Conservation (phyloP, 78 protist species). For the Dictyostelium intermedium region DNA sequence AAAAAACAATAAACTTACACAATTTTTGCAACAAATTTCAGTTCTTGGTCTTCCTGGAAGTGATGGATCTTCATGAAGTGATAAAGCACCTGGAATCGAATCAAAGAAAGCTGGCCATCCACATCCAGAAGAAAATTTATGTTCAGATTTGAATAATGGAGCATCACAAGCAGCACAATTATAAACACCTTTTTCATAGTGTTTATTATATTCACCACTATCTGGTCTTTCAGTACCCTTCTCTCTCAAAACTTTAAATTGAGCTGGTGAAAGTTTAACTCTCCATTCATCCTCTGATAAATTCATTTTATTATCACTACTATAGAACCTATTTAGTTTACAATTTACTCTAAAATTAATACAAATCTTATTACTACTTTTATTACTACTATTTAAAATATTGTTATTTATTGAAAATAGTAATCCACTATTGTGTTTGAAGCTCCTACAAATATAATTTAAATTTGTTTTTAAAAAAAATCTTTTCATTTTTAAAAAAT, state of each 20-base stretch:
- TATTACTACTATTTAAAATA: neutral
- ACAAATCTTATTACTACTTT: neutral
- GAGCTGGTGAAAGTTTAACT: constrained; percentile 66
- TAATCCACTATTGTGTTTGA: neutral
- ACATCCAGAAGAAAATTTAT: constrained; percentile 85
- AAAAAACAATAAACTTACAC: constrained; percentile 23
- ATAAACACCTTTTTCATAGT: constrained; percentile 25
- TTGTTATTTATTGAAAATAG: neutral
- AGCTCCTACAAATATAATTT: neutral
- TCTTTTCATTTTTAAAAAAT: neutral
- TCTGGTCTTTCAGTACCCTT: constrained; percentile 59
- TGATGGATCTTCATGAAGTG: constrained; percentile 69
- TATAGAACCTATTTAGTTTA: neutral
- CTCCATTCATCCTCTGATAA: constrained; percentile 75
- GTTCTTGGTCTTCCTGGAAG: constrained; percentile 78
- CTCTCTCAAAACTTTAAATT: constrained; percentile 69
- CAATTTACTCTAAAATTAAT: neutral
- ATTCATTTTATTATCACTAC: constrained; percentile 1
- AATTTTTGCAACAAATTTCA: constrained; percentile 87
- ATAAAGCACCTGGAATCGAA: constrained; percentile 72
- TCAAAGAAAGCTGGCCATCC: constrained; percentile 94
- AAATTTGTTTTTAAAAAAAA: neutral
- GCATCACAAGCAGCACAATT: constrained; percentile 78
- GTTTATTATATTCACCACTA: constrained; percentile 57
- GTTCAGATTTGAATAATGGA: constrained; percentile 72